These are phyloP conservation scores for button mushroom (Agaricus bisporus) DNA, from an alignment of 768 basidiomycete species.

Conservation along the genomic window DNA sequence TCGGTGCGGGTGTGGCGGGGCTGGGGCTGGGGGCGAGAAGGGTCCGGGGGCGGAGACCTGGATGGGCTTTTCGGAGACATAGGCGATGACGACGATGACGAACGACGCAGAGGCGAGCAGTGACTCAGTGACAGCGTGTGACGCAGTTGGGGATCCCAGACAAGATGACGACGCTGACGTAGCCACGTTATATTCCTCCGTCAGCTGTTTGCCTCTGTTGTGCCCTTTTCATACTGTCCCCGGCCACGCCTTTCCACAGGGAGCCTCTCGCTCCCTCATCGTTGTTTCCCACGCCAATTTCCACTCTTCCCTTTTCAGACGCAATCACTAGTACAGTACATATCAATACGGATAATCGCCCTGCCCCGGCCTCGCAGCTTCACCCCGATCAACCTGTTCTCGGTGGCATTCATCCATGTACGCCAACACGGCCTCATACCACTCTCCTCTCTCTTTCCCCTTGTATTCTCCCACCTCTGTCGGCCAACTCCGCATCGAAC, in stretches of 20 bases:
- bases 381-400: constrained; percentile 11
- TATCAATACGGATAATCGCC: constrained; percentile 6
- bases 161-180: constrained; percentile 49
- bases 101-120: neutral
- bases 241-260: too few relatives aligned
- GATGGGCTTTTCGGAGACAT: constrained; percentile 37
- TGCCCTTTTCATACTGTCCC: constrained; percentile 16
- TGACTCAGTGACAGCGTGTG: constrained; percentile 3
- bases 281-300: too few relatives aligned
- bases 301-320: neutral
- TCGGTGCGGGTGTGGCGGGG: constrained; percentile 50
- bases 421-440: constrained; percentile 26
- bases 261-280: neutral
- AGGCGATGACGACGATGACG: constrained; percentile 14
- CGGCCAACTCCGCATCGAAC: constrained; percentile 61
- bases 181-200: constrained; percentile 36
- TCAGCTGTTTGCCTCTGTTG: constrained; percentile 34
- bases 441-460: constrained; percentile 26
- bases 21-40: constrained; percentile 13
- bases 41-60: constrained; percentile 22
- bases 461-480: constrained; percentile 52
- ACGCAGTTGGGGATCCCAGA: constrained; percentile 26
- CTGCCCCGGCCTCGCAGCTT: neutral
- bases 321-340: constrained; percentile 1
- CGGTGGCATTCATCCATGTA: constrained; percentile 29